Evolutionary conservation across 805 yeast genomes (phyloP), one percentile per base, ranked within the genome.

Genomic region (Saccharomyces kudriavzevii): DNA sequence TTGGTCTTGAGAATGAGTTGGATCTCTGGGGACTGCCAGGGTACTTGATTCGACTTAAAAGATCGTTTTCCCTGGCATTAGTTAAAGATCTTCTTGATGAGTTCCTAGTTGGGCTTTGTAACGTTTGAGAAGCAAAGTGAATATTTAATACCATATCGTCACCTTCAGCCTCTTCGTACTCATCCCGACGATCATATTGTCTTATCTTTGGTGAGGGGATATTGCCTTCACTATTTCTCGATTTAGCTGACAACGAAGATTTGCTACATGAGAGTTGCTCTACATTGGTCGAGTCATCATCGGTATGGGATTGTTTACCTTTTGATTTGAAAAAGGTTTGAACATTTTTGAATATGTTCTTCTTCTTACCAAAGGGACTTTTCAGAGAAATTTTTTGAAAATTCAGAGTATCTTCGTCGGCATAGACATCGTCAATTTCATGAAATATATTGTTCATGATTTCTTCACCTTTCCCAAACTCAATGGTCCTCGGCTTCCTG

Each of bases 321-420:
- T 56, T 54, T 2, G 64, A 55, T 43, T 54, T 61, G 22, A 63
- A 55, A 26, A 63, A 51, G 10, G 62, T 51, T 40, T 63, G 66
- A 28, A 64, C 56, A 45, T 60, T 64, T 47, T 56, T 63, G 43
- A 64, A 56, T 22, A 64, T 51, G 30, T 56, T 57, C 58, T n/a
- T 61, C 61, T 45, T 61, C 54, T 49, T 46, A 17, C 47, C 52
- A 45, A 64, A 62, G 10, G 61, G 54, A 46, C 60, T 58, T 2
- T 60, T 57, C 45, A 62, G 45, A 2, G 62, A 52, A 52, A 60
- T 54, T 47, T 53, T 58, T n/a, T n/a, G 43, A 8, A 20, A 35
- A 35, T 11, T 17, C 11, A 35, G 24, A 17, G 52, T 31, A 45
- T 50, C 52, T 56, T 52, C 24, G 24, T 35, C 17, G 8, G 43